These are phyloP conservation scores for Trypanosoma conorhini DNA, from an alignment of 208 protist genomes.

Conservation along the genomic window DNA sequence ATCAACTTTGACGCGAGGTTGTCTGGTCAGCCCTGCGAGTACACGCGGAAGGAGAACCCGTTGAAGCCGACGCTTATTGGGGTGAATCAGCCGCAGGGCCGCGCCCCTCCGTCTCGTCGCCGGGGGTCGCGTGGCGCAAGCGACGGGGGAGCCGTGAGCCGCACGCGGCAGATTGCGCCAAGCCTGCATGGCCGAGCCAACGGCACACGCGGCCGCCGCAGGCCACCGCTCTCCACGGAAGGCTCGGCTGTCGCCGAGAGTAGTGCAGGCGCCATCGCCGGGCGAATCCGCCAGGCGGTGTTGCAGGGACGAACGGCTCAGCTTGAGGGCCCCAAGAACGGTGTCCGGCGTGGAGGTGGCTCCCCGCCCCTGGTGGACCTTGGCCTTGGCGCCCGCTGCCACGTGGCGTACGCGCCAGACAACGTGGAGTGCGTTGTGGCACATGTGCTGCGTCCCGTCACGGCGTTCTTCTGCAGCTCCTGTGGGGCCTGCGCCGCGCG, in stretches of 20 bases:
- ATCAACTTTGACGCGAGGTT: slow-evolving; percentile 4
- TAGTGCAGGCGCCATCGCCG: slow-evolving; percentile 17
- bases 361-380: neutral
- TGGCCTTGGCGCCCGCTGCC: neutral
- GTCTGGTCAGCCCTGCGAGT: slow-evolving; percentile 14
- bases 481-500: slow-evolving; percentile 23
- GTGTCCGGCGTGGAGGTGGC: neutral
- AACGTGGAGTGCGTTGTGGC: slow-evolving; percentile 1
- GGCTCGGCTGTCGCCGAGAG: slow-evolving; percentile 29
- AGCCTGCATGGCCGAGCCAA: neutral
- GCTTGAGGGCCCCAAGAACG: neutral
- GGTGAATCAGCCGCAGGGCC: neutral
- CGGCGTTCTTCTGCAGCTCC: slow-evolving; percentile 17
- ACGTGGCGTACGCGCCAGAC: slow-evolving; percentile 2
- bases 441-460: slow-evolving; percentile 15
- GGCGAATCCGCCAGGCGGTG: slow-evolving; percentile 16
- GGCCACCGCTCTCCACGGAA: slow-evolving; percentile 10
- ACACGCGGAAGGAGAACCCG: neutral
- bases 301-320: neutral
- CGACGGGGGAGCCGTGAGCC: neutral
- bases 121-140: neutral
- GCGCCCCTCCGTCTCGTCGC: neutral
- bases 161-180: neutral
- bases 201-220: neutral
- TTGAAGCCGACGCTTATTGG: slow-evolving; percentile 15